Evolutionary conservation across 1,139 yeast species (phyloP), one percentile per base, ranked within the genome.

Genomic region (Blastobotrys buckinghamii): DNA sequence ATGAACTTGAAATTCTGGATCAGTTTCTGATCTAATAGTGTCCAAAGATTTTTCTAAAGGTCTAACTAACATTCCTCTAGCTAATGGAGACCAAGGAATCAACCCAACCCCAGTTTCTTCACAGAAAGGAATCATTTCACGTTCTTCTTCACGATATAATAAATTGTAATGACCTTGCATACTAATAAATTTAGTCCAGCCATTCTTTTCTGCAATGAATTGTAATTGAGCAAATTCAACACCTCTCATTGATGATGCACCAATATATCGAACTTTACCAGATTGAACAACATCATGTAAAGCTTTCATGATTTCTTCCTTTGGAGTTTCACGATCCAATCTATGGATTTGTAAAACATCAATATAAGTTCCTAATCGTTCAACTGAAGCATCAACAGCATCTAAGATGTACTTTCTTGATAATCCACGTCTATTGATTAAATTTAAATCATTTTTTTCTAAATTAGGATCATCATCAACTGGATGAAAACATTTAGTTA

Each of bases 261-360:
- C 84, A 48, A 79, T 69, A 59, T 79, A 79, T 48, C 82, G 69
- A 6, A 72, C 67, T 32, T 65, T 62, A 1, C 83, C 84, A 26
- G 64, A 54, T 51, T 71, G 71, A 26, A 78, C 76, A 35, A 76
- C 69, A 55, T 75, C 78, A 55, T 79, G 75, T 53, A 79, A 66
- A 1, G 82, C 75, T 54, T 64, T 70, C 82, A 79, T 77, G 38
- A 73, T 73, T 55, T 79, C 83, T 49, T 70, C 72, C 70, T 67
- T 17, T 20, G 78, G 74, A 5, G 74, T 59, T 33, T 58, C 53
- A 33, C 58, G 53, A 54, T 78, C 83, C 34, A 67, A 68, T 50
- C 82, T 66, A 66, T 87, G 96, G 63, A 87, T 71, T 64, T 84
- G 86, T 1, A 86, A 85, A 56, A 86, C 71, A 64, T 88, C 96